Evolutionary conservation across 352 stramenopile species (phyloP).

Genomic region (Hyaloperonospora arabidopsidis): DNA sequence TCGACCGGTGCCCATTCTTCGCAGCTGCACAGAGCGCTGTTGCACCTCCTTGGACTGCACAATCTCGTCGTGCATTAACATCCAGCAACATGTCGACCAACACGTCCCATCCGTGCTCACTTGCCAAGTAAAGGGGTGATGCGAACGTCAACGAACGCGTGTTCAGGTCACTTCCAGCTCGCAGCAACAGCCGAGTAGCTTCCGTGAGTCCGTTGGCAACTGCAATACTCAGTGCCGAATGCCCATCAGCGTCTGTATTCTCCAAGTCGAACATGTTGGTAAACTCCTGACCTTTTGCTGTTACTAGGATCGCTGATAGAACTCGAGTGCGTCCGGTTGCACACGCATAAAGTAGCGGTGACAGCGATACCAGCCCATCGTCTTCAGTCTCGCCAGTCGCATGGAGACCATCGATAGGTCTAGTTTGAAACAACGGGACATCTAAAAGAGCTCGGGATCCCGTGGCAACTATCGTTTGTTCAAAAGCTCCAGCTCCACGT

Average conservation of each 20-base stretch:
- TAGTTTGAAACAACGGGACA: conserved; percentile 36
- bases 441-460: conserved; percentile 39
- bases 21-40: conserved; percentile 67
- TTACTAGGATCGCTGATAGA: conserved; percentile 34
- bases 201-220: conserved; percentile 49
- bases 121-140: conserved; percentile 72
- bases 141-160: conserved; percentile 52
- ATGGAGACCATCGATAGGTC: not conserved
- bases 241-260: conserved; percentile 58
- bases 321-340: conserved; percentile 45
- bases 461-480: conserved; percentile 36
- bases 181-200: conserved; percentile 37
- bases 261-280: conserved; percentile 32
- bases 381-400: conserved; percentile 8
- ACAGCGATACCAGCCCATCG: conserved; percentile 22
- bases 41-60: conserved; percentile 38
- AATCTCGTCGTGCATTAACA: conserved; percentile 34
- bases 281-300: conserved; percentile 16
- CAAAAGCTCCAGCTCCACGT: conserved; percentile 29
- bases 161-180: conserved; percentile 46
- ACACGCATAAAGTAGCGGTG: conserved; percentile 55
- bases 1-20: conserved; percentile 63
- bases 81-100: conserved; percentile 56
- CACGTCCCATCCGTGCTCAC: conserved; percentile 66
- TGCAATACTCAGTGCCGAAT: conserved; percentile 51